Evolutionary conservation across 495 filamentous ascomycete species (phyloP), one percentile per base, ranked within the genome.

Genomic region (Parathielavia hyrcaniae): DNA sequence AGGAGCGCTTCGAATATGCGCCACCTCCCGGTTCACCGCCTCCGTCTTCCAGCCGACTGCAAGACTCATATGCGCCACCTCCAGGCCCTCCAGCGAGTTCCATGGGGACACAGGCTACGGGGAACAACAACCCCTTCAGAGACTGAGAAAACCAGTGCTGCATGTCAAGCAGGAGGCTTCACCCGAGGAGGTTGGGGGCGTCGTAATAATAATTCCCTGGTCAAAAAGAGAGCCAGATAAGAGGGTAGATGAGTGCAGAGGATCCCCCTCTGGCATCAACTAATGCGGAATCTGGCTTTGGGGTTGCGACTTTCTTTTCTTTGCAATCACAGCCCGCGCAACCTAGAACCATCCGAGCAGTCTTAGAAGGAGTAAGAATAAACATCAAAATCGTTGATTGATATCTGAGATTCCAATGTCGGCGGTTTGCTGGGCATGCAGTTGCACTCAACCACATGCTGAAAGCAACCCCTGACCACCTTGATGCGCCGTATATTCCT

Each of bases 21-120:
- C 72, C 77, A 1, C 75, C 78, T 12, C 52, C 73, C 14, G 77
- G 77, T 47, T 76, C 79, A 10, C 77, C 78, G 8, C 76, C 55
- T 32, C 12, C 49, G 20, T n/a, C 19, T 12, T 40, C 50, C 13
- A 32, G 34, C 10, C 59, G 34, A 11, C 71, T 71, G 12, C 59
- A 68, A 30, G 74, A 34, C 17, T n/a, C 23, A 17, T 51, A 51
- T 20, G 51, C 53, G 1, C 53, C 53, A 9, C 59, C 59, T 5
- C 34, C 59, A 6, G 59, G 77, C 39, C 75, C 77, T 7, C 75
- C 77, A 5, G 76, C 61, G 38, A 47, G 32, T 9, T 11, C 52
- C 5, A 40, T 57, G 23, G 60, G 22, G 36, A 53, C 57, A 12
- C 49, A 68, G 50, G 58, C 51, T 7, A 66, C 64, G 6, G 66